A percentile compares a stretch with the other conserved stretches of the same genome.
Conservation (phyloP, 345 rosid species). For the Citrus mangshanensis region DNA sequence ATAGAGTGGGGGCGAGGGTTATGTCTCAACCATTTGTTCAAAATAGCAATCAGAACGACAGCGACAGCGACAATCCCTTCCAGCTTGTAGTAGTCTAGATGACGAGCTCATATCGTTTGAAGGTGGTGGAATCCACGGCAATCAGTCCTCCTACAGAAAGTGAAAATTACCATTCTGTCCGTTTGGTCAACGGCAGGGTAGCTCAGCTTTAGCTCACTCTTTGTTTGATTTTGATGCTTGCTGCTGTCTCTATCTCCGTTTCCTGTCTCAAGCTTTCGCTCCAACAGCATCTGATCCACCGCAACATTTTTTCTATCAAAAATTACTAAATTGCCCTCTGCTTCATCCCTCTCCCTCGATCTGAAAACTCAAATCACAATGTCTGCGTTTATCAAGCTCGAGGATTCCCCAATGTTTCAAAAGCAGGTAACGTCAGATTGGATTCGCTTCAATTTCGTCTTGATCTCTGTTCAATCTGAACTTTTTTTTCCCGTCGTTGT, state of each 20-base stretch:
- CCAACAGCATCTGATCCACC: background rate
- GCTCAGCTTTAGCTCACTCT: background rate
- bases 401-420: conserved; percentile 75
- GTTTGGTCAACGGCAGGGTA: background rate
- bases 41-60: no score
- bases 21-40: no score
- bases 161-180: background rate
- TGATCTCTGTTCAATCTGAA: background rate
- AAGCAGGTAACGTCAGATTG: conserved; percentile 43
- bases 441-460: background rate
- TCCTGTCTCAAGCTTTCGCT: background rate
- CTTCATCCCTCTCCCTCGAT: background rate
- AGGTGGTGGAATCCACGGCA: background rate
- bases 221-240: no score
- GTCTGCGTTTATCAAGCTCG: conserved; percentile 60
- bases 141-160: background rate
- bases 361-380: conserved; percentile 13
- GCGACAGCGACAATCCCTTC: no score
- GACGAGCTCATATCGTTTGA: background rate
- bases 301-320: accelerated
- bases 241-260: background rate
- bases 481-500: background rate
- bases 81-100: background rate
- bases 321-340: background rate
- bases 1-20: no score